Evolutionary conservation across 106 monocot species (phyloP), one percentile per base, ranked within the genome.

Genomic region (Phalaenopsis aphrodite): DNA sequence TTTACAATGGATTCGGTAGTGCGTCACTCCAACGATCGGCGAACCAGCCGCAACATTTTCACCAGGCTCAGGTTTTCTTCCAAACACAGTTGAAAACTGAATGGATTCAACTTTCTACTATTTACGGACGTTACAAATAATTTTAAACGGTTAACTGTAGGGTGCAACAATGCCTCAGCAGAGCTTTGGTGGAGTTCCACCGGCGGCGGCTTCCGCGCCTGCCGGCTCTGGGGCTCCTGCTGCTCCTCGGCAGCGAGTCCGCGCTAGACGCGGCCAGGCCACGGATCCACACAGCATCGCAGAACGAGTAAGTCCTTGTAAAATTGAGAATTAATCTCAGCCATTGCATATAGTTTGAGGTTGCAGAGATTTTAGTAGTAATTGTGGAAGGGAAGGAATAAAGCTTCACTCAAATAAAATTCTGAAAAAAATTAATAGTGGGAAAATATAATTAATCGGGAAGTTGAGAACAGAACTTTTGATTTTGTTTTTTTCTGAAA

Each of bases 211-310:
- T 71, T 78, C 69, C 18, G 43, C 67, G 16, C 56, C 75, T 42
- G 58, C 69, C 42, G 41, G 81, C 38, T 78, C 55, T 12, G 67
- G 41, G 30, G 65, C 72, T 3, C 79, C 87, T 9, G 86, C 88
- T 7, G 88, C 87, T 49, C 96, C 91, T 72, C 81, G 90, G 80
- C 96, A 94, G 81, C 85, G 92, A 55, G 68, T 38, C 48, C 82
- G 17, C 58, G 72, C 55, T 1, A 41, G 75, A 3, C 41, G 75
- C 48, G 79, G 58, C 8, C 80, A 83, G 41, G 78, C 79, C 10
- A 76, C 76, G 6, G 76, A 76, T 30, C 46, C 48, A 19, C 76
- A 76, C 76, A 76, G 76, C 76, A 48, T 79, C 77, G 48, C 86
- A 79, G 72, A 86, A 39, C 81, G 89, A 41, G 89, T 86, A 78